Base-by-base conservation (phyloP, 2,329 filamentous ascomycete genomes). In the Sporothrix variecibatus region DNA sequence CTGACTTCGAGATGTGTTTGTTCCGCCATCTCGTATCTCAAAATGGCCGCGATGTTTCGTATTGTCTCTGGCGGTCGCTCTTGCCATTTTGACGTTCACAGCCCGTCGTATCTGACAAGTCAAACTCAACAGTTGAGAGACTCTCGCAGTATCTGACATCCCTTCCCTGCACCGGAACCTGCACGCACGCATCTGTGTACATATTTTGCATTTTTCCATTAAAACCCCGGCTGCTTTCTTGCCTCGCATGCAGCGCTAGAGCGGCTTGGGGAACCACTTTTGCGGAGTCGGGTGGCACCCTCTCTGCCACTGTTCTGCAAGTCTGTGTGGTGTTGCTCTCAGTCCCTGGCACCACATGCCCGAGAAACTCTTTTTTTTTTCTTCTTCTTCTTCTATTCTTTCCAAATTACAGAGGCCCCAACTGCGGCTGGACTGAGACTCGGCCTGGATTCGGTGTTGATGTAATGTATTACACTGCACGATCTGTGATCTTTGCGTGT, bases 201-300 rank as follows among this genome's bases (percentile, higher is more conserved):
- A 12, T 12, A 12, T 26, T 23, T 20, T 67, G 64, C 64, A 31
- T 56, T 43, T 58, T 43, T 46, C 68, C 34, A 56, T 72, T 72
- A 51, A 68, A 68, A 43, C 58, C 53, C 70, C 53, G 43, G 56
- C 56, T 73, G 34, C 49, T 38, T 49, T 49, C 64, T n/a, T 69
- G 31, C 40, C 38, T 31, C 40, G 23, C 56, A 53, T 71, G 67
- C 71, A 71, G 71, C 67, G 72, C 74, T 69, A 72, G 73, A 49
- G 51, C 46, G 26, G 53, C 65, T 67, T 23, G 40, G n/a, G n/a
- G 71, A 64, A 31, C 74, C 74, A 75, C 74, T 75, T 75, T 75
- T 75, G 71, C 71, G 74, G 71, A 73, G 74, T 71, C 56, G 53
- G 51, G 62, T 67, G 62, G n/a, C 62, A 46, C 62, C n/a, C n/a